Base-by-base conservation (phyloP, 2,329 filamentous ascomycete genomes). In the Phyllosticta citriasiana region DNA sequence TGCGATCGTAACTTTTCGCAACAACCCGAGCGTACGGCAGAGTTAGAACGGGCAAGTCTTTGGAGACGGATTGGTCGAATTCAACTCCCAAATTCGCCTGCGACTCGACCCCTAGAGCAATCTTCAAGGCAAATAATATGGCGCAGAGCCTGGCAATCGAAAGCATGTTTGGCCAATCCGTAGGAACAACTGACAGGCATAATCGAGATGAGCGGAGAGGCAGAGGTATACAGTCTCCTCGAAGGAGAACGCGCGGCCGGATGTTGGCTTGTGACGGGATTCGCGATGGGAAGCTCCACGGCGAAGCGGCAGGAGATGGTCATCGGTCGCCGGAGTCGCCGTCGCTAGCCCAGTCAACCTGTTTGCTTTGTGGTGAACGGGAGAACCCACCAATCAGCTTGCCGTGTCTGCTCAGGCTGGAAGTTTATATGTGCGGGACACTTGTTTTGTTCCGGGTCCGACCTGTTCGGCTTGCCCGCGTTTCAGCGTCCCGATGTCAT, bases 11-110 rank as follows among this genome's bases (percentile, higher is more conserved):
- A 9, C 54, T 64, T 24, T 66, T 58, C 8, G 72, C 72, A 53
- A 65, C 67, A 58, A 71, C 73, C 1, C 69, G 68, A 4, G 68
- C 72, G 64, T 74, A 74, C 5, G 71, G 72, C 12, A 74, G 52
- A 4, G 65, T 72, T 57, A 73, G 56, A 19, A 66, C 66, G 10
- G 72, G 72, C 24, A 73, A 56, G 16, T 62, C 61, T 55, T 65
- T 55, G 1, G 35, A 55, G 3, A n/a, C 16, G n/a, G 58, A 25
- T 8, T 53, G 55, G 22, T 59, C 55, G 16, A 47, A 47, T n/a
- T 16, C 40, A 6, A 47, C 40, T n/a, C 40, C 40, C 40, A 47
- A 47, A 16, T 47, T 16, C 14, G 16, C 14, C 40, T 47, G 40
- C 40, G 35, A 40, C n/a, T 16, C 40, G 7, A 40, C 33, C 33